These are phyloP conservation scores for Eucalyptus sp. DNA, from an alignment of 345 rosid genomes.

Conservation along the genomic window DNA sequence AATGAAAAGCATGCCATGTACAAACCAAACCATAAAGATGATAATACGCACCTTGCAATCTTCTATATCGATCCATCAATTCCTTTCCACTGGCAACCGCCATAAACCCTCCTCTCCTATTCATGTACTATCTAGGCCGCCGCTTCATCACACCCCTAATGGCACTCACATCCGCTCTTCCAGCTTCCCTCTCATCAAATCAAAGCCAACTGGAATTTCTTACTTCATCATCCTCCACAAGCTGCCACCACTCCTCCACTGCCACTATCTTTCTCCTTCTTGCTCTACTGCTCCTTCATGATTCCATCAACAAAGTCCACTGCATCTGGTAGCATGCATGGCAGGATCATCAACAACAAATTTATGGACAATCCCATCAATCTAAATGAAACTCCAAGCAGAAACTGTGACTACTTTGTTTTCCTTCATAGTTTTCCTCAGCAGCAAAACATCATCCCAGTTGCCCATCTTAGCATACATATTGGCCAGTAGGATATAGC, in stretches of 20 bases:
- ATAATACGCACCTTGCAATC: slow-evolving; percentile 19
- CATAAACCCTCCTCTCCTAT: slow-evolving; percentile 89
- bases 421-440: slow-evolving; percentile 12
- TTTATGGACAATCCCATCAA: slow-evolving; percentile 11
- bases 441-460: slow-evolving; percentile 17
- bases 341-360: slow-evolving; percentile 4
- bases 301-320: slow-evolving; percentile 45
- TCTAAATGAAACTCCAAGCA: slow-evolving; percentile 22
- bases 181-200: slow-evolving; percentile 78
- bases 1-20: neutral
- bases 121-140: slow-evolving; percentile 88
- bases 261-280: slow-evolving; percentile 5
- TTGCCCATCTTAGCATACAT: slow-evolving; percentile 12
- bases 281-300: slow-evolving; percentile 39
- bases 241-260: slow-evolving; percentile 1
- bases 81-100: slow-evolving; percentile 60
- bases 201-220: slow-evolving; percentile 80
- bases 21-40: neutral
- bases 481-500: slow-evolving; percentile 14
- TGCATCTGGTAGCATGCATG: neutral
- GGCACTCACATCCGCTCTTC: slow-evolving; percentile 76
- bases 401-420: neutral
- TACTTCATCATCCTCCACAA: slow-evolving; percentile 44
- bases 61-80: slow-evolving; percentile 11
- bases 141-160: slow-evolving; percentile 62